phyloP scores from a whole-genome alignment of 2,329 filamentous ascomycete species.

The Tolypocladium tundrense region DNA sequence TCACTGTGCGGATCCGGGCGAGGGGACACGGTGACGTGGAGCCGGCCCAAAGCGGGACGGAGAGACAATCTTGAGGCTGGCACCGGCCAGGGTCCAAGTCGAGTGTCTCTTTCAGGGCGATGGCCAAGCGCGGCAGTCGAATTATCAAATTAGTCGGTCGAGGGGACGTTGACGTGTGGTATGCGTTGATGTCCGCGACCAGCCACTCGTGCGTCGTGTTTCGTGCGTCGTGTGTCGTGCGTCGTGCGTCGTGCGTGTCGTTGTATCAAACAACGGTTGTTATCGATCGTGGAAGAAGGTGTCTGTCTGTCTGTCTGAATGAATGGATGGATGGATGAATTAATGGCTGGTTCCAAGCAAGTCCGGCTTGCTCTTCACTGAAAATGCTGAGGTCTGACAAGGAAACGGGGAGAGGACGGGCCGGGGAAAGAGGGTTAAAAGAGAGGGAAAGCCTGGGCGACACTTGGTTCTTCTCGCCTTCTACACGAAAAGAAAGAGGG shows the following conservation, averaged over 20 bases:
- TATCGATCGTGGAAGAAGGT: not conserved
- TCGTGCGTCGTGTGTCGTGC: not conserved
- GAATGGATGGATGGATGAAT: constrained; percentile 14
- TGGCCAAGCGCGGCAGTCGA: constrained; percentile 1
- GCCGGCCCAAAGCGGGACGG: constrained; percentile 18
- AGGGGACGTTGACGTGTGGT: not conserved
- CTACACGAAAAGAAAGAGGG: constrained; percentile 29
- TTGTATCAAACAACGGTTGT: not conserved
- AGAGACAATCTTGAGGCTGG: constrained; percentile 7
- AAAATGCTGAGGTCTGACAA: constrained; percentile 17
- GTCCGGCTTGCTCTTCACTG: constrained; percentile 47
- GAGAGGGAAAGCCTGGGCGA: constrained; percentile 33
- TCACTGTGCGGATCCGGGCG: not conserved
- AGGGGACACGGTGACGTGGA: constrained; percentile 7
- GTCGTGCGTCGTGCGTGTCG: not conserved
- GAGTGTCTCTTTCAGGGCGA: not conserved
- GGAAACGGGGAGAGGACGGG: constrained; percentile 14
- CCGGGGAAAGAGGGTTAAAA: constrained; percentile 25
- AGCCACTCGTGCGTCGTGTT: not conserved
- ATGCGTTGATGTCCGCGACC: constrained; percentile 3
- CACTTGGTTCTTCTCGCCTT: constrained; percentile 40
- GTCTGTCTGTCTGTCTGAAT: not conserved
- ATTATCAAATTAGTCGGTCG: constrained; percentile 8
- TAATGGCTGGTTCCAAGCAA: constrained; percentile 47
- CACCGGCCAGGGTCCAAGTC: constrained; percentile 9